Percentiles rank a stretch among this genome's conserved stretches.
Evolutionary conservation across 176 grass and related monocot species (phyloP).

Genomic region (Pharus latifolius): DNA sequence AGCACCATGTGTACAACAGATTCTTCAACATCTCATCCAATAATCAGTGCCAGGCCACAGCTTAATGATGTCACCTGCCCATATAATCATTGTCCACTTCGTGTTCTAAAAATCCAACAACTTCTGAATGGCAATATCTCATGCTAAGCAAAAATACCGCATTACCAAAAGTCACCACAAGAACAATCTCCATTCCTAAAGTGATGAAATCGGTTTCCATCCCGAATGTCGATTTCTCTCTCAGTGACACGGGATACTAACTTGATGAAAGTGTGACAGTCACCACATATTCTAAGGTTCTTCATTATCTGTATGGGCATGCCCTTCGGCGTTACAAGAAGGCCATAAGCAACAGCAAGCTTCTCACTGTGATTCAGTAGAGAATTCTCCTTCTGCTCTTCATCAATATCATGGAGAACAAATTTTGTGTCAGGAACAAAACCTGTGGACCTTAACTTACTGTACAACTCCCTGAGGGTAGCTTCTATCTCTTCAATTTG

Average conservation of each 20-base stretch:
- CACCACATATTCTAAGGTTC: constrained; percentile 82
- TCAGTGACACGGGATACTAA: constrained; percentile 62
- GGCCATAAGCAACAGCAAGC: constrained; percentile 54
- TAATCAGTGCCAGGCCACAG: neutral
- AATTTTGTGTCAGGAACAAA: constrained; percentile 58
- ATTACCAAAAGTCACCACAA: constrained; percentile 85
- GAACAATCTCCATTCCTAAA: constrained; percentile 75
- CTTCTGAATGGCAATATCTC: neutral
- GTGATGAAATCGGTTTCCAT: constrained; percentile 77
- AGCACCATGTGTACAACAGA: no score
- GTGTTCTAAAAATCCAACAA: neutral
- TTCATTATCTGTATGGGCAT: constrained; percentile 80
- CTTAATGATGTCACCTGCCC: no score
- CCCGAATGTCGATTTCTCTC: constrained; percentile 68
- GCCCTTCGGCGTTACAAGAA: constrained; percentile 48
- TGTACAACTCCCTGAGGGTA: constrained; percentile 34
- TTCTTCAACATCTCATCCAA: neutral
- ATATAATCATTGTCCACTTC: neutral
- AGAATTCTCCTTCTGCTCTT: constrained; percentile 51
- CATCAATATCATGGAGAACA: constrained; percentile 54
- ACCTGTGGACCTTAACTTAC: constrained; percentile 35
- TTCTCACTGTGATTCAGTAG: constrained; percentile 56
- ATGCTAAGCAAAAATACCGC: neutral
- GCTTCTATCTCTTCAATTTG: constrained; percentile 36
- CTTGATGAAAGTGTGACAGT: constrained; percentile 74